A percentile compares a stretch with the other conserved stretches of the same genome.
These are phyloP conservation scores for Termitomyces sp. DNA, from an alignment of 768 basidiomycete species.

Conservation along the genomic window DNA sequence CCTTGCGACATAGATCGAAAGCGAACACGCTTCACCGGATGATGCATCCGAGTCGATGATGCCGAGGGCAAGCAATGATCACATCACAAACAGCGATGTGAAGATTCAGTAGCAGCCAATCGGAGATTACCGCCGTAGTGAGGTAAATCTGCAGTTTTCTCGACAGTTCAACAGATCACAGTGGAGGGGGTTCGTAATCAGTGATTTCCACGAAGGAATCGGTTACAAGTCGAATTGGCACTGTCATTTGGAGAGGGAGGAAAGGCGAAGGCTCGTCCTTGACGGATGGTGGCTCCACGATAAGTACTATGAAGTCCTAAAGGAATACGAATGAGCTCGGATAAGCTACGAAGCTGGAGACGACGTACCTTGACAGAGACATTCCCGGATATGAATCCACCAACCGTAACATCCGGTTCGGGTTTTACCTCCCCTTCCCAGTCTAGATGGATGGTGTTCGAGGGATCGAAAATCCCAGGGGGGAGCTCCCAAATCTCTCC, in stretches of 20 bases:
- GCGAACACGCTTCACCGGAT: background rate
- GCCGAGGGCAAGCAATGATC: background rate
- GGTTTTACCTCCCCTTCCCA: conserved; percentile 58
- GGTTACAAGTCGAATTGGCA: conserved; percentile 59
- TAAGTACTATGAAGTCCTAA: conserved; percentile 60
- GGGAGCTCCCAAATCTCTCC: conserved; percentile 48
- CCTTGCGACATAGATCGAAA: background rate
- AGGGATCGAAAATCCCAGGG: conserved; percentile 25
- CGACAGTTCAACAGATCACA: background rate
- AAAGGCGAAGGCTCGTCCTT: conserved; percentile 31
- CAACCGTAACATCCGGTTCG: conserved; percentile 35
- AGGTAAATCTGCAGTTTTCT: background rate
- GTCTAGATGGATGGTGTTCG: conserved; percentile 41
- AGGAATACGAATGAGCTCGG: conserved; percentile 4
- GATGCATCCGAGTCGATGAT: too few species aligned
- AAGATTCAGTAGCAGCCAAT: background rate
- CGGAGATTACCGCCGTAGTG: too few species aligned
- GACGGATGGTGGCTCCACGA: conserved; percentile 37
- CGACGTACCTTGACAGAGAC: conserved; percentile 40
- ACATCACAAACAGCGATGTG: too few species aligned
- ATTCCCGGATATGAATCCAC: conserved; percentile 45
- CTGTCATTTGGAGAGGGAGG: conserved; percentile 38
- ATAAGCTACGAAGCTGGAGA: background rate
- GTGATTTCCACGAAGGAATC: conserved; percentile 42
- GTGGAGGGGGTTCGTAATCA: conserved; percentile 15